phyloP scores from a whole-genome alignment of 371 early-diverging fungal species.

The Parasitella parasitica region DNA sequence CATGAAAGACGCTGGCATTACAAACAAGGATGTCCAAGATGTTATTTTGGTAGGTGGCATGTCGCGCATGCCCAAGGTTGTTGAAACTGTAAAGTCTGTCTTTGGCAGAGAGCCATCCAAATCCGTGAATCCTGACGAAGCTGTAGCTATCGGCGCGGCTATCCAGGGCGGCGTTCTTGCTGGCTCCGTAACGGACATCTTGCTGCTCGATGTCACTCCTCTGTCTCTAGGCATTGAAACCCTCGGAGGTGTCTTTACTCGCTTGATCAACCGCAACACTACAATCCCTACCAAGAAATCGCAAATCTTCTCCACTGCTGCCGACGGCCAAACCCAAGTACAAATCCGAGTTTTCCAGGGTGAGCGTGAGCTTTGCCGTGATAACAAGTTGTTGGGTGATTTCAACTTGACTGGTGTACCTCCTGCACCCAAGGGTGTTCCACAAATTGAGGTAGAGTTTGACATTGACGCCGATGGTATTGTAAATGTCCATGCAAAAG shows the following conservation, averaged over 20 bases:
- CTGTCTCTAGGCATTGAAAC: constrained; percentile 96
- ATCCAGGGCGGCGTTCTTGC: constrained; percentile 96
- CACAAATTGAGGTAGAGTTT: constrained; percentile 88
- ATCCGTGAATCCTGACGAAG: constrained; percentile 99
- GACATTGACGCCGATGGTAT: constrained; percentile 98
- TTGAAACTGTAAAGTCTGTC: constrained; percentile 83
- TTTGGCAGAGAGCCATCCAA: constrained; percentile 88
- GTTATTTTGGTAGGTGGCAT: constrained; percentile 98
- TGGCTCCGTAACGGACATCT: constrained; percentile 85
- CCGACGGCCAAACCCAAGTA: constrained; percentile 96
- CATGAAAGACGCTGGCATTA: constrained; percentile 87
- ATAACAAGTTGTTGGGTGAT: constrained; percentile 96
- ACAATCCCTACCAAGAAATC: constrained; percentile 97
- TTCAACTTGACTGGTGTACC: constrained; percentile 85
- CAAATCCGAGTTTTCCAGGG: constrained; percentile 97
- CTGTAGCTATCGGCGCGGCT: constrained; percentile 99
- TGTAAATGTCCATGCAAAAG: constrained; percentile 93
- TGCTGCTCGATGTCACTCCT: constrained; percentile 95
- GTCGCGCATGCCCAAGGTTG: constrained; percentile 96
- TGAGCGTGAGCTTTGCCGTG: constrained; percentile 89
- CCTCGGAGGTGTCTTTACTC: constrained; percentile 92
- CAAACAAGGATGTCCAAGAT: constrained; percentile 82
- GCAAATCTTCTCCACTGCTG: constrained; percentile 96
- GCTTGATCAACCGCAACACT: constrained; percentile 94
- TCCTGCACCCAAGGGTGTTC: constrained; percentile 83